phyloP scores from a whole-genome alignment of 2,329 filamentous ascomycete genomes.

The Penicillium sp. region DNA sequence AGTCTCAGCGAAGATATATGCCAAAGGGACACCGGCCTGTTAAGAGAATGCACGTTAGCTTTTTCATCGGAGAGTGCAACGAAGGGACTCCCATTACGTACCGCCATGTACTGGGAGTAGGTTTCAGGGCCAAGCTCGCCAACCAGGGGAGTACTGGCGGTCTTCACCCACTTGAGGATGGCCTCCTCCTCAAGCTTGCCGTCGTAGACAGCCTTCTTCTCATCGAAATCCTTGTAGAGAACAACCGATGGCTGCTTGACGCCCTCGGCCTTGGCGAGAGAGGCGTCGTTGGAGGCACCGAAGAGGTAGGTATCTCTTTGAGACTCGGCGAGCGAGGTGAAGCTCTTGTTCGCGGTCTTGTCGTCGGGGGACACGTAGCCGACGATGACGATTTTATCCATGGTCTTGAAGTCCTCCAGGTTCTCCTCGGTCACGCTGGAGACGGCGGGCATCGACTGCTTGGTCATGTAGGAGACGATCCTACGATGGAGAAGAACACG shows the following conservation, averaged over 20 bases:
- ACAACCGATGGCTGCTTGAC: conserved; percentile 84
- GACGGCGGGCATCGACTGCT: conserved; percentile 92
- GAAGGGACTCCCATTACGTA: conserved; percentile 38
- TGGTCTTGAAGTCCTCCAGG: conserved; percentile 92
- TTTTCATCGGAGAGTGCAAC: not conserved
- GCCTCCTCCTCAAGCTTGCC: conserved; percentile 78
- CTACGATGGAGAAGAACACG: conserved; percentile 30
- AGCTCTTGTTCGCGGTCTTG: conserved; percentile 85
- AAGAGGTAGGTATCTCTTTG: conserved; percentile 92
- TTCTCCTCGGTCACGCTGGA: conserved; percentile 77
- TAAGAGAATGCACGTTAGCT: not conserved
- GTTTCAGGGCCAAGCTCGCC: conserved; percentile 97
- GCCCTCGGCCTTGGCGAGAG: conserved; percentile 83
- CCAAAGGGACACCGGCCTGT: conserved; percentile 79
- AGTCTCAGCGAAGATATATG: conserved; percentile 96
- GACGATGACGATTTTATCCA: conserved; percentile 93
- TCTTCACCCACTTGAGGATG: conserved; percentile 81
- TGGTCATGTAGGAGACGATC: conserved; percentile 88
- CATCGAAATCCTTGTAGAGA: conserved; percentile 96
- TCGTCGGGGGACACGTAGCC: conserved; percentile 78
- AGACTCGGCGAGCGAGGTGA: conserved; percentile 67
- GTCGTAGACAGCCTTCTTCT: conserved; percentile 83
- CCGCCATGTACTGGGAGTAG: conserved; percentile 89
- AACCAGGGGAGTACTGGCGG: conserved; percentile 80
- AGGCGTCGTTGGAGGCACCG: conserved; percentile 78